Percentiles rank a stretch among this genome's conserved stretches.
These are phyloP conservation scores for Kingdonia uniflora DNA, from an alignment of 164 flowering plant species.

Conservation along the genomic window DNA sequence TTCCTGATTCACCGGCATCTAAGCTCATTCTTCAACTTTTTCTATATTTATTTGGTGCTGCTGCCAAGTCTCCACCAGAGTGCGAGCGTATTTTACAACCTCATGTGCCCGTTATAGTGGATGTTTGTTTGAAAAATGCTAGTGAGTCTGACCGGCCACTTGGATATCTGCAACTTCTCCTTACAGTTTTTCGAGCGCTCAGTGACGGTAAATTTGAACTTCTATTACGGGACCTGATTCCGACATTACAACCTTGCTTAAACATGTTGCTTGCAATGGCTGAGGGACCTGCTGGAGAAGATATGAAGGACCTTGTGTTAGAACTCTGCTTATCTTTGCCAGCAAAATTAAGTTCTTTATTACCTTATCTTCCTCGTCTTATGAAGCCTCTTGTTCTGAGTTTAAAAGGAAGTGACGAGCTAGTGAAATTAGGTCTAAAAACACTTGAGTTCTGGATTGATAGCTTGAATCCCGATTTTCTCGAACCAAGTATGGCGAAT, in stretches of 20 bases:
- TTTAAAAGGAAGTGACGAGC: slow-evolving; percentile 84
- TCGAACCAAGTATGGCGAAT: slow-evolving; percentile 97
- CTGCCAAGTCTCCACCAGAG: slow-evolving; percentile 79
- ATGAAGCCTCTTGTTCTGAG: slow-evolving; percentile 96
- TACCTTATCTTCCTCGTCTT: slow-evolving; percentile 85
- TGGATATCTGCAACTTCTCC: slow-evolving; percentile 91
- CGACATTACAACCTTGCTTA: slow-evolving; percentile 75
- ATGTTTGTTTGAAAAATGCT: slow-evolving; percentile 85
- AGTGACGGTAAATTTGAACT: slow-evolving; percentile 91
- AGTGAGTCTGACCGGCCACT: slow-evolving; percentile 87
- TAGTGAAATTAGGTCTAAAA: slow-evolving; percentile 73
- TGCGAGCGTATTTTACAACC: slow-evolving; percentile 93
- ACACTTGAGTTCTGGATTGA: slow-evolving; percentile 99
- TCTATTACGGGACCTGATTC: slow-evolving; percentile 67
- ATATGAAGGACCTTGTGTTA: slow-evolving; percentile 83
- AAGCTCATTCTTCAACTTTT: slow-evolving; percentile 92
- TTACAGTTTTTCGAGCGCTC: slow-evolving; percentile 85
- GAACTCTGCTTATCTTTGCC: slow-evolving; percentile 93
- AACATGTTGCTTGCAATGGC: slow-evolving; percentile 91
- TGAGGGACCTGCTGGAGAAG: slow-evolving; percentile 94
- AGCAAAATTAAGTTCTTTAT: slow-evolving; percentile 86
- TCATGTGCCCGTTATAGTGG: slow-evolving; percentile 90
- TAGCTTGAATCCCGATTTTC: slow-evolving; percentile 95
- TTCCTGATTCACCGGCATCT: slow-evolving; percentile 80
- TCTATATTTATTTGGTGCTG: slow-evolving; percentile 77